Conservation (phyloP, 2,329 filamentous ascomycete genomes). For the Endoconidiophora polonica region DNA sequence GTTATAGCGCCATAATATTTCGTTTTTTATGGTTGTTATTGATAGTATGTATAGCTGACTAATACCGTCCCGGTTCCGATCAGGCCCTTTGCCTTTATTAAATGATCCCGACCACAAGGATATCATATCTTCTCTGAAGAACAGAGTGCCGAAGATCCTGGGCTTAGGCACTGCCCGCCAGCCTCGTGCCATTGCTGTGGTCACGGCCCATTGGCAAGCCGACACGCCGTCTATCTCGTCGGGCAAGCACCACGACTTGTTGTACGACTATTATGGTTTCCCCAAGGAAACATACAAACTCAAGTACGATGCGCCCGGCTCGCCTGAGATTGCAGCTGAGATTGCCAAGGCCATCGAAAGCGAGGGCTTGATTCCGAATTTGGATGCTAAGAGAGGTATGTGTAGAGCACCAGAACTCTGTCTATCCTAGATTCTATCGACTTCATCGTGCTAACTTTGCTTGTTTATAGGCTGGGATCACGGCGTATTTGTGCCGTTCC, state of each 20-base stretch:
- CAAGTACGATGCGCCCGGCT: slow-evolving; percentile 39
- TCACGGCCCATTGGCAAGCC: slow-evolving; percentile 43
- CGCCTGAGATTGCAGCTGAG: slow-evolving; percentile 33
- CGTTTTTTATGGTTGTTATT: no score
- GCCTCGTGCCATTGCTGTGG: slow-evolving; percentile 35
- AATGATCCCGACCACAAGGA: slow-evolving; percentile 34
- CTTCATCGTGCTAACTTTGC: neutral
- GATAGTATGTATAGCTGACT: neutral
- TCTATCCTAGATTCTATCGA: neutral
- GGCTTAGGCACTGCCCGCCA: slow-evolving; percentile 33
- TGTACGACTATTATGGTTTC: slow-evolving; percentile 45
- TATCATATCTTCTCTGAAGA: slow-evolving; percentile 35
- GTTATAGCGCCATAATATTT: neutral
- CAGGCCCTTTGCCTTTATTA: slow-evolving; percentile 40
- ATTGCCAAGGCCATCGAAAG: slow-evolving; percentile 28
- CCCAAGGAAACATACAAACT: slow-evolving; percentile 37
- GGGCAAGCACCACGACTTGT: slow-evolving; percentile 27
- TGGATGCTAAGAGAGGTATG: slow-evolving; percentile 22
- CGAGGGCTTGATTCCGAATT: slow-evolving; percentile 27
- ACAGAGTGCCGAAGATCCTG: slow-evolving; percentile 37
- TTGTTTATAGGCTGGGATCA: slow-evolving; percentile 34
- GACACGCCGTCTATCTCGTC: slow-evolving; percentile 33
- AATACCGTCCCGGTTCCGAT: neutral
- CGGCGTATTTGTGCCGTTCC: slow-evolving; percentile 42
- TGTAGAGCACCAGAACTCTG: neutral